phyloP scores from a whole-genome alignment of 108 stramenopile species.

The Skeletonema costatum region DNA sequence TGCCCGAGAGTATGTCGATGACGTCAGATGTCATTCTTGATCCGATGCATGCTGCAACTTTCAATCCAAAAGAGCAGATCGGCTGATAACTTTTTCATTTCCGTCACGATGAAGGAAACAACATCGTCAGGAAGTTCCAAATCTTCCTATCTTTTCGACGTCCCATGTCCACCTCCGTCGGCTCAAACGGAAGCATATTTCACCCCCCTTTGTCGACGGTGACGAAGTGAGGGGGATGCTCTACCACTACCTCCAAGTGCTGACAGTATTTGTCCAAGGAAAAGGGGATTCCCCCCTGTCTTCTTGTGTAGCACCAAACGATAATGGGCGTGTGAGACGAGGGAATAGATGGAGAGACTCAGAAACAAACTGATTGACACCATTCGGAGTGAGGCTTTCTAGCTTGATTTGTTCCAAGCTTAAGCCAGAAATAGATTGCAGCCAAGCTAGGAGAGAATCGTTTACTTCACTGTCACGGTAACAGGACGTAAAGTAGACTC shows the following conservation, averaged over 20 bases:
- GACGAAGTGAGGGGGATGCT: neutral
- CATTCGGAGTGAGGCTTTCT: constrained; percentile 8
- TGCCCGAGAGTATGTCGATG: constrained; percentile 1
- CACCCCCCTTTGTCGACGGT: neutral
- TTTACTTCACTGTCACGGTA: constrained; percentile 22
- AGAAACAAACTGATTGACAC: constrained; percentile 24
- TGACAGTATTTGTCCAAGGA: neutral
- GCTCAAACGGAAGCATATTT: constrained; percentile 6
- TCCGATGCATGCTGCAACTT: constrained; percentile 37
- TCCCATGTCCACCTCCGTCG: constrained; percentile 31
- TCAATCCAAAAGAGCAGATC: constrained; percentile 13
- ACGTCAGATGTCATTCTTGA: constrained; percentile 10
- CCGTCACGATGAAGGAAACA: constrained; percentile 3
- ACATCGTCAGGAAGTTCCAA: constrained; percentile 26
- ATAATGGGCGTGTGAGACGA: constrained; percentile 34
- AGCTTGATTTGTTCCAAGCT: constrained; percentile 18
- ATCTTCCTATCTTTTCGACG: constrained; percentile 14
- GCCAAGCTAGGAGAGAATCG: neutral
- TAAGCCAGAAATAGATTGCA: neutral
- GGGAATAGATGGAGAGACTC: constrained; percentile 22
- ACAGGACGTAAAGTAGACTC: constrained; percentile 19
- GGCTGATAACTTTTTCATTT: constrained; percentile 19
- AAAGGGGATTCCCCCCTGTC: constrained; percentile 27
- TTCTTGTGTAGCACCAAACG: constrained; percentile 10
- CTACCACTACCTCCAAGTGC: neutral